These are phyloP conservation scores for Patellaria atrata DNA, from an alignment of 495 filamentous ascomycete genomes.

Conservation along the genomic window DNA sequence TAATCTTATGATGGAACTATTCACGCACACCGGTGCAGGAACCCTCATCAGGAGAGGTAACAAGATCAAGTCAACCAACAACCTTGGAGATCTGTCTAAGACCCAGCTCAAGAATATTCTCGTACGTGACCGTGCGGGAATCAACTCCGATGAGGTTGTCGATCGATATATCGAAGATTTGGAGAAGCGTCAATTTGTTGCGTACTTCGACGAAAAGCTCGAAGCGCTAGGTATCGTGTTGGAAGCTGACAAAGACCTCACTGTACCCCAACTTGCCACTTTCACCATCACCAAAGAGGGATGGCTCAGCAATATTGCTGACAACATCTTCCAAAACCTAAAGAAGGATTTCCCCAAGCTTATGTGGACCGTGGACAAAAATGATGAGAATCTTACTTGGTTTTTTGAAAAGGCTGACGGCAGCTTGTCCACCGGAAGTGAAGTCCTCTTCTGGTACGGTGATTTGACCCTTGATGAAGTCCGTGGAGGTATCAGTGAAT, in stretches of 20 bases:
- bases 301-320: conserved; percentile 92
- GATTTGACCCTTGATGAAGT: conserved; percentile 76
- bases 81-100: conserved; percentile 67
- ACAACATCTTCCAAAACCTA: conserved; percentile 88
- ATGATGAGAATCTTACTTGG: conserved; percentile 96
- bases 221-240: conserved; percentile 90
- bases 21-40: conserved; percentile 90
- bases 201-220: conserved; percentile 94
- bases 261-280: conserved; percentile 68
- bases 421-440: conserved; percentile 66
- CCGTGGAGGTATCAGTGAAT: conserved; percentile 75
- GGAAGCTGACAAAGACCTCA: conserved; percentile 41
- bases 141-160: conserved; percentile 70
- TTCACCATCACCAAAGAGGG: conserved; percentile 92
- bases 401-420: conserved; percentile 97
- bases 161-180: conserved; percentile 75
- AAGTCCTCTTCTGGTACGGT: conserved; percentile 96
- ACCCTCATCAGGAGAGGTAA: conserved; percentile 89
- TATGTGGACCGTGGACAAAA: conserved; percentile 92
- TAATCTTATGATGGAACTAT: conserved; percentile 88
- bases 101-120: conserved; percentile 68
- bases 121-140: conserved; percentile 68
- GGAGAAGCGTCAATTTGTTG: conserved; percentile 65
- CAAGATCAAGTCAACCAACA: conserved; percentile 65
- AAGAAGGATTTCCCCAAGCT: conserved; percentile 86